Evolutionary conservation across 192 early-diverging fungal genomes (phyloP).

Genomic region (Thoreauomyces humboldtii): DNA sequence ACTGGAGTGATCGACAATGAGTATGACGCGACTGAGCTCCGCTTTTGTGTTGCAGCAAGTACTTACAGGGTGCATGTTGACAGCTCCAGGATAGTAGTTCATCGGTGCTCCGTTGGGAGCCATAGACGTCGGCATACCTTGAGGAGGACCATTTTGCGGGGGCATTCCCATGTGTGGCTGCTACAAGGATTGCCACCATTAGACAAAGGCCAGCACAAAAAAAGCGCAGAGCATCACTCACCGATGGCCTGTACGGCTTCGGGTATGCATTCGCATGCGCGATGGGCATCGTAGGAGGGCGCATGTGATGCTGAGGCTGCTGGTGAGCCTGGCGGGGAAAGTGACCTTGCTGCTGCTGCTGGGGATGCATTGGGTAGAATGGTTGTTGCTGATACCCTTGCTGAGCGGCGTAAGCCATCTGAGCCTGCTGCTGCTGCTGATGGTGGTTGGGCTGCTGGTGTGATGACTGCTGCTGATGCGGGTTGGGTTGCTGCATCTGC

Average conservation of each 20-base stretch:
- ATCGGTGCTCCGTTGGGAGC: not conserved
- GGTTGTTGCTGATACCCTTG: not conserved
- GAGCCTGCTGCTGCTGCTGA: not conserved
- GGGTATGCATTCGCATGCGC: too few relatives aligned
- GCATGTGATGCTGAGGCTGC: not conserved
- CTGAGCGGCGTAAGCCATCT: not conserved
- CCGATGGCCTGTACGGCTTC: too few relatives aligned
- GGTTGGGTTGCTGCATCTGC: not conserved
- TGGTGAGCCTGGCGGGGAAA: not conserved
- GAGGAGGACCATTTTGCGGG: not conserved
- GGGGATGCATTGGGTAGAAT: not conserved
- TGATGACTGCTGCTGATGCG: not conserved
- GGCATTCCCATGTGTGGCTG: too few relatives aligned
- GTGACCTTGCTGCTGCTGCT: not conserved
- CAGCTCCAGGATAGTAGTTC: too few relatives aligned
- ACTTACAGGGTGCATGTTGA: too few relatives aligned
- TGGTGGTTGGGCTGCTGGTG: not conserved
- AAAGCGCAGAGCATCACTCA: too few relatives aligned
- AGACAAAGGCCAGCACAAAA: too few relatives aligned
- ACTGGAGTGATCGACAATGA: too few relatives aligned
- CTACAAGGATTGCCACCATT: too few relatives aligned
- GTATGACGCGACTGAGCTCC: too few relatives aligned
- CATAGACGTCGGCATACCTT: not conserved
- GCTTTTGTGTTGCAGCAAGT: too few relatives aligned
- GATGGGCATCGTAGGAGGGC: slow-evolving; percentile 2